These are phyloP conservation scores for Teratosphaeria zuluensis DNA, from an alignment of 2,329 filamentous ascomycete species.

Conservation along the genomic window DNA sequence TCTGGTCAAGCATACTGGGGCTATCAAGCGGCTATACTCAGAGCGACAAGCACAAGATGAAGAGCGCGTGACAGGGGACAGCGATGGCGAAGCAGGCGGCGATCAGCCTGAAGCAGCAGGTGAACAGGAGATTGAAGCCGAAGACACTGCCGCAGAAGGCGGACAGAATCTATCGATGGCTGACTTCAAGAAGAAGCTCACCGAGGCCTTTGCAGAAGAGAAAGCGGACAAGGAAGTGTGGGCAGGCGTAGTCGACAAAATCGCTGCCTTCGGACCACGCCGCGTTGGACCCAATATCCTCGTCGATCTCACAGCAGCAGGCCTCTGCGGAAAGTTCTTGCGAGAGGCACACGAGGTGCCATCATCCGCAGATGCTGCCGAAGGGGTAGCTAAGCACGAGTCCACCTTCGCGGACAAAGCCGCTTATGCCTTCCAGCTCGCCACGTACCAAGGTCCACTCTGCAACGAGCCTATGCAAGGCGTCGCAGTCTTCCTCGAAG, in stretches of 20 bases:
- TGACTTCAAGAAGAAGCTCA: conserved; percentile 69
- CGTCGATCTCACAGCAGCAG: conserved; percentile 67
- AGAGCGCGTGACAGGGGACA: conserved; percentile 28
- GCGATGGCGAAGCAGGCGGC: conserved; percentile 31
- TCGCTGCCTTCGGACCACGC: conserved; percentile 82
- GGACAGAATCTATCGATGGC: conserved; percentile 56
- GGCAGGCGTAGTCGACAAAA: conserved; percentile 66
- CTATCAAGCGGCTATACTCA: conserved; percentile 70
- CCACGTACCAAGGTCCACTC: conserved; percentile 77
- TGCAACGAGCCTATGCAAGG: conserved; percentile 92
- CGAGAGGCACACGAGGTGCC: conserved; percentile 17
- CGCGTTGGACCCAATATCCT: conserved; percentile 81
- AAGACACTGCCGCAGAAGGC: conserved; percentile 41
- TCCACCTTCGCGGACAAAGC: conserved; percentile 71
- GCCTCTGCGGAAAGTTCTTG: conserved; percentile 56
- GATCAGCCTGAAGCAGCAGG: conserved; percentile 26
- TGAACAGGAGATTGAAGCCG: conserved; percentile 36
- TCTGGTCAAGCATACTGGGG: conserved; percentile 65
- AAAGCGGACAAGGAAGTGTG: conserved; percentile 69
- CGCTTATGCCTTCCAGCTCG: conserved; percentile 85
- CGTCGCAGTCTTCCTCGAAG: conserved; percentile 81
- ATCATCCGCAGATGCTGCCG: background rate
- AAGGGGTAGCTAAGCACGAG: conserved; percentile 12
- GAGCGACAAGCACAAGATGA: conserved; percentile 51
- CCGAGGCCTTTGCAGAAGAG: conserved; percentile 56